Percentiles rank a stretch among this genome's conserved stretches.
Conservation (phyloP, 768 basidiomycete genomes). For the Kwoniella europaea region DNA sequence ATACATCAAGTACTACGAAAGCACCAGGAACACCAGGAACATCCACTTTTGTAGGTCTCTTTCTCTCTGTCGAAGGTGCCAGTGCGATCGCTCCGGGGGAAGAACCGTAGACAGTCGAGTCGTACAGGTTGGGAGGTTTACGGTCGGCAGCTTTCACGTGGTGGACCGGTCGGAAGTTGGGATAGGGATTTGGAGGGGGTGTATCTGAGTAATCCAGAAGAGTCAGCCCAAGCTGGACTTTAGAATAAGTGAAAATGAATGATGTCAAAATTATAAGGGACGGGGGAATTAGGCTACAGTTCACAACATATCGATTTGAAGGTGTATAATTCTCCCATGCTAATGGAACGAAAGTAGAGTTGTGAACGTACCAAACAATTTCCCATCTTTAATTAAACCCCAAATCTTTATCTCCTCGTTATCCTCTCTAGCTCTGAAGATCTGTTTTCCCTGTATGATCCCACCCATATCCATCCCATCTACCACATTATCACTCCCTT, state of each 20-base stretch:
- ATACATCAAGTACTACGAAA: conserved; percentile 63
- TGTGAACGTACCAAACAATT: conserved; percentile 31
- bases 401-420: conserved; percentile 50
- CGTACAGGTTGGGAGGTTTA: conserved; percentile 65
- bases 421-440: conserved; percentile 46
- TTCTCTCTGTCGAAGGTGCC: conserved; percentile 53
- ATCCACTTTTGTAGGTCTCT: conserved; percentile 58
- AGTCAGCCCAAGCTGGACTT: conserved; percentile 2
- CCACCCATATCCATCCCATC: conserved; percentile 21
- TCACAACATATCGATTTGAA: no score
- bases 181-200: conserved; percentile 37
- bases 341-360: no score
- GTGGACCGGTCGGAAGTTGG: conserved; percentile 50
- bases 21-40: conserved; percentile 63
- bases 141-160: conserved; percentile 63
- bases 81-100: conserved; percentile 53
- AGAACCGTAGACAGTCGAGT: conserved; percentile 64
- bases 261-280: no score
- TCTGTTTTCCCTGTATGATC: conserved; percentile 37
- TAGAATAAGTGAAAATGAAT: neutral
- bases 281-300: no score
- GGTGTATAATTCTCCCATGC: no score
- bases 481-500: conserved; percentile 16
- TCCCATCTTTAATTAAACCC: conserved; percentile 44
- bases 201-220: conserved; percentile 15